Evolutionary conservation across 2,329 filamentous ascomycete species (phyloP).

Genomic region (Pseudocercospora macadamiae): DNA sequence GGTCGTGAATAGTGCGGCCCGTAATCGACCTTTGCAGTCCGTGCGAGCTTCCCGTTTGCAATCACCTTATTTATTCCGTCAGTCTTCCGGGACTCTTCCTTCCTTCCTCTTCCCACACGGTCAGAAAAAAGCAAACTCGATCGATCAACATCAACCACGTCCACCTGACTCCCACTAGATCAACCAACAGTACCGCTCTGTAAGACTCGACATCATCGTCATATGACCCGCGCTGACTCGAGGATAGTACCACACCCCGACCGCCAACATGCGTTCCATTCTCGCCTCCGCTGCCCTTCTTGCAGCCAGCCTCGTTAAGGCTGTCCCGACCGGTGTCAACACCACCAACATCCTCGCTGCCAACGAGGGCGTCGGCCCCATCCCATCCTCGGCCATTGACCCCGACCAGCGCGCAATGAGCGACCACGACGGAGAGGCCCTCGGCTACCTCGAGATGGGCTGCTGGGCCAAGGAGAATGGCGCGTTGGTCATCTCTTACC

Average conservation of each 20-base stretch:
- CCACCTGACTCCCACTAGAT: not conserved
- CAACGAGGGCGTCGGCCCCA: not conserved
- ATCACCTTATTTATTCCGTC: not conserved
- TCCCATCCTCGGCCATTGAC: not conserved
- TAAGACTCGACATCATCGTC: not conserved
- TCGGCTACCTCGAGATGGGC: not conserved
- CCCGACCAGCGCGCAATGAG: not conserved
- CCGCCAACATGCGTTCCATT: not conserved
- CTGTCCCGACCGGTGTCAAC: not conserved
- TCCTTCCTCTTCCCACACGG: not conserved
- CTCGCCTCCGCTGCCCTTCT: not conserved
- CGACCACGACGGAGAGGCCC: not conserved
- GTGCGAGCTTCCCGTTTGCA: not conserved
- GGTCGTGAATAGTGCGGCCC: not conserved
- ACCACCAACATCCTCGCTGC: not conserved
- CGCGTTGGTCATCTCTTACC: not conserved
- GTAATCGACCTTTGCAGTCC: not conserved
- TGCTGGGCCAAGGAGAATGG: slow-evolving; percentile 1
- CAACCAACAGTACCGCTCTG: not conserved
- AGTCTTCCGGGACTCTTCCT: not conserved
- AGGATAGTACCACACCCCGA: not conserved
- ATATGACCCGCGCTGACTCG: not conserved
- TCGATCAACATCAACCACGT: not conserved
- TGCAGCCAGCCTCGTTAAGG: not conserved
- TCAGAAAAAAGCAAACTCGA: not conserved